Evolutionary conservation across 2,329 filamentous ascomycete species (phyloP).

Genomic region (Aspergillus neotritici): DNA sequence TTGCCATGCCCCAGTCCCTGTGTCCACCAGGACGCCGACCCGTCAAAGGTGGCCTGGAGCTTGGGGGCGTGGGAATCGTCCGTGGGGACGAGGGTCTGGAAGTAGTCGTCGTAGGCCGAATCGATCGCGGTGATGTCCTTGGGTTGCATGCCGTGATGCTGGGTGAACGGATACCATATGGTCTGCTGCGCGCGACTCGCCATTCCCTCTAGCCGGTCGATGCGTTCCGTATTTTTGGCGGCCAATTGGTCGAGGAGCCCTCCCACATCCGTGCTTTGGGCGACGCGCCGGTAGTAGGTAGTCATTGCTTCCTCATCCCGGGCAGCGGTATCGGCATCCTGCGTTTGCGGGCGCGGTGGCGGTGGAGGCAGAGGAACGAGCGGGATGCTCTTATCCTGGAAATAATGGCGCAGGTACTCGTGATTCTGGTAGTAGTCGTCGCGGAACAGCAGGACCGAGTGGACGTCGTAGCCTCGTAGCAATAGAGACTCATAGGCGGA

Average conservation of each 20-base stretch:
- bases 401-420: constrained; percentile 62
- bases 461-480: constrained; percentile 72
- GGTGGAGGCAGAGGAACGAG: constrained; percentile 56
- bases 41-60: constrained; percentile 67
- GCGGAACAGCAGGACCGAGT: constrained; percentile 63
- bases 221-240: constrained; percentile 50
- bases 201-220: constrained; percentile 58
- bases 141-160: constrained; percentile 60
- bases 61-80: constrained; percentile 25
- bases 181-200: constrained; percentile 53
- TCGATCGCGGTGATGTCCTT: constrained; percentile 69
- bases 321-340: constrained; percentile 26
- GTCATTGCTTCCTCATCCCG: constrained; percentile 55
- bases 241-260: constrained; percentile 50
- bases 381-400: constrained; percentile 53
- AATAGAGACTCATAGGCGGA: constrained; percentile 72
- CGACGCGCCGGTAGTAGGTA: constrained; percentile 56
- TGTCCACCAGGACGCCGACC: constrained; percentile 87
- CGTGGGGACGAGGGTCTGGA: constrained; percentile 54
- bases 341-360: constrained; percentile 40
- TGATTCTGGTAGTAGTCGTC: constrained; percentile 63
- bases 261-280: constrained; percentile 35
- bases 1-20: constrained; percentile 80
- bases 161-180: constrained; percentile 87
- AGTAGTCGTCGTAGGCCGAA: constrained; percentile 72